These are phyloP conservation scores for Aspergillus brunneoviolaceus DNA, from an alignment of 2,329 filamentous ascomycete species.

Conservation along the genomic window DNA sequence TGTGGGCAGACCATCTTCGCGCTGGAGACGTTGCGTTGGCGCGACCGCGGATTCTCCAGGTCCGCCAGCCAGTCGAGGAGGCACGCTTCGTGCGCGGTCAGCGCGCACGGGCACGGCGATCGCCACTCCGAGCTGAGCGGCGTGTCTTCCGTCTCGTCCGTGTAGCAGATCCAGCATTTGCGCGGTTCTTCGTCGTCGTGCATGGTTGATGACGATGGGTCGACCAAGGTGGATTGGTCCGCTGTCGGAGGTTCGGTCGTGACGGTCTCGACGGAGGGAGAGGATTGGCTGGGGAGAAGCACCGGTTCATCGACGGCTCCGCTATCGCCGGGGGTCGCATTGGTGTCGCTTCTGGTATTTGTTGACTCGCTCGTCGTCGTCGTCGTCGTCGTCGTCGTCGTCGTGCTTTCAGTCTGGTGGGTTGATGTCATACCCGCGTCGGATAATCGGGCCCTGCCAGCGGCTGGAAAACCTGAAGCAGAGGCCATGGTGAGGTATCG, in stretches of 20 bases:
- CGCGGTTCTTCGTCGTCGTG: conserved; percentile 42
- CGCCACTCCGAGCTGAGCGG: conserved; percentile 69
- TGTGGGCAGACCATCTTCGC: conserved; percentile 79
- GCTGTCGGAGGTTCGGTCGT: conserved; percentile 19
- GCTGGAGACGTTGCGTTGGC: conserved; percentile 48
- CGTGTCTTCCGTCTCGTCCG: conserved; percentile 62
- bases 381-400: not conserved
- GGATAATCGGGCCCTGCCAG: conserved; percentile 27
- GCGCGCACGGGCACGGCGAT: conserved; percentile 83
- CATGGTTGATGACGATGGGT: conserved; percentile 7
- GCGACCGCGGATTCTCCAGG: conserved; percentile 64
- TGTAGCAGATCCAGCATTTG: conserved; percentile 70
- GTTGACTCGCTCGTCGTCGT: not conserved
- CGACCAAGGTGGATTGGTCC: conserved; percentile 12
- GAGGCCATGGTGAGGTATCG: conserved; percentile 34
- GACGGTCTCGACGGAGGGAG: conserved; percentile 20
- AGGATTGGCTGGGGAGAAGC: conserved; percentile 25
- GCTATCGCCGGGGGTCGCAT: conserved; percentile 25
- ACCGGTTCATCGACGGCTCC: conserved; percentile 35
- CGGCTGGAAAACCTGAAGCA: conserved; percentile 31
- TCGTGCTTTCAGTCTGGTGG: conserved; percentile 16
- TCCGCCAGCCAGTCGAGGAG: conserved; percentile 93
- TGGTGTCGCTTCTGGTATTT: not conserved
- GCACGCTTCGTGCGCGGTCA: conserved; percentile 87
- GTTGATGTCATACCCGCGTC: conserved; percentile 27